A percentile compares a stretch with the other conserved stretches of the same genome.
Conservation (phyloP, 2,329 filamentous ascomycete genomes). For the Penicillium sp. region DNA sequence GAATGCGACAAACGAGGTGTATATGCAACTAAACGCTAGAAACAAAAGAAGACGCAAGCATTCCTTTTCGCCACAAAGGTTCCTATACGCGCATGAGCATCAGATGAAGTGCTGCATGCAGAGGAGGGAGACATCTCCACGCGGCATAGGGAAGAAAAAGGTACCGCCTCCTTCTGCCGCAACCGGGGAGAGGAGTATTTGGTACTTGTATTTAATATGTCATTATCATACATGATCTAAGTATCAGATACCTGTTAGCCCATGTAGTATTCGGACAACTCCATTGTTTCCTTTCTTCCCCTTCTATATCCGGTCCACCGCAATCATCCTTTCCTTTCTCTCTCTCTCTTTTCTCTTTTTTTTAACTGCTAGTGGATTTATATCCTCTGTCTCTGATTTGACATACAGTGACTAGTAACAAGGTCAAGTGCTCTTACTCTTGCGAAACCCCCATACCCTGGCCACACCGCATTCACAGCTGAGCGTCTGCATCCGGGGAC, state of each 20-base stretch:
- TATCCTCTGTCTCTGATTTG: background rate
- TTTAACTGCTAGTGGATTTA: background rate
- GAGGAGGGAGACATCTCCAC: background rate
- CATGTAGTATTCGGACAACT: background rate
- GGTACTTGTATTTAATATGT: background rate
- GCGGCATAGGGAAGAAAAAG: background rate
- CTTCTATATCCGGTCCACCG: constrained; percentile 3
- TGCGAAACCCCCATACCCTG: background rate
- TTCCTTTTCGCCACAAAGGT: constrained; percentile 23
- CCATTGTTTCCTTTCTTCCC: constrained; percentile 1
- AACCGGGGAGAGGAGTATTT: constrained; percentile 14
- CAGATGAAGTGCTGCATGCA: constrained; percentile 8
- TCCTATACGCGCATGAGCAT: background rate
- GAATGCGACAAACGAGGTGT: constrained; percentile 15
- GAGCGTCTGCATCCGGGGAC: constrained; percentile 11
- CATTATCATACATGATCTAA: background rate
- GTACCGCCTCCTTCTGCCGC: constrained; percentile 9
- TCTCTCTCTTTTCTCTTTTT: background rate
- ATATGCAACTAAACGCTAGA: constrained; percentile 13
- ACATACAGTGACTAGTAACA: background rate
- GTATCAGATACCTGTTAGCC: background rate
- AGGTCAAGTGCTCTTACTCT: background rate
- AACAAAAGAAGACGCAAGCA: constrained; percentile 21
- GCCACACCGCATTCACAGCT: constrained; percentile 1
- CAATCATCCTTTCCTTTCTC: background rate